Evolutionary conservation across 495 filamentous ascomycete genomes (phyloP), one percentile per base, ranked within the genome.

Genomic region (Parathielavia appendiculata): DNA sequence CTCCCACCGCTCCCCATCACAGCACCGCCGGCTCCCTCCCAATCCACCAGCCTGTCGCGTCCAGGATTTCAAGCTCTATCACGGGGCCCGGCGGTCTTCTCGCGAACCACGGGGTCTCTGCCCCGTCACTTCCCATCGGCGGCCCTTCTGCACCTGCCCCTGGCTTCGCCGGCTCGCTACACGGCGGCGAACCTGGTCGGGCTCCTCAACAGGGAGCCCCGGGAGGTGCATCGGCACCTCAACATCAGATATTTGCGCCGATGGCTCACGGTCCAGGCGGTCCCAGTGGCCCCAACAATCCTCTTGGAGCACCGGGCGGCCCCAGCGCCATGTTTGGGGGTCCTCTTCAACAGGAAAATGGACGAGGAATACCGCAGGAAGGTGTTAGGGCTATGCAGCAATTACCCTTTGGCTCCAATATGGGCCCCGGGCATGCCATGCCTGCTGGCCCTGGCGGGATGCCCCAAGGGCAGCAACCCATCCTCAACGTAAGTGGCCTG

Each of bases 381-480:
- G 60, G 60, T 14, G 62, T 44, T 3, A 48, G 78, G 17, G 63
- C 65, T 17, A 70, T 75, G 54, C 81, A 82, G 58, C 71, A 73
- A 55, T 69, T 78, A 43, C 73, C 76, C 14, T 78, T 79, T 55
- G 71, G 69, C 13, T 57, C 70, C 48, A 61, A 55, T 32, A 63
- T 72, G 47, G 58, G 59, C 14, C 41, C 65, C 30, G 67, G 64
- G 3, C 69, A 75, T 40, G 38, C 66, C 9, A 66, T 68, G 41
- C 51, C 71, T 51, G 48, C 66, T 54, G 71, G 68, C 7, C 69
- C 73, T 0, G 66, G 65, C 26, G 69, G 69, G n/a, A 81, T 87
- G 57, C 81, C 84, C 12, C 88, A 91, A 70, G 91, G 90, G n/a
- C 92, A 97, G 69, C 91, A 97, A 69, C 92, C 92, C 16, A 97